These are phyloP conservation scores for Plantago rigida DNA, from an alignment of 305 asterid species.

Conservation along the genomic window DNA sequence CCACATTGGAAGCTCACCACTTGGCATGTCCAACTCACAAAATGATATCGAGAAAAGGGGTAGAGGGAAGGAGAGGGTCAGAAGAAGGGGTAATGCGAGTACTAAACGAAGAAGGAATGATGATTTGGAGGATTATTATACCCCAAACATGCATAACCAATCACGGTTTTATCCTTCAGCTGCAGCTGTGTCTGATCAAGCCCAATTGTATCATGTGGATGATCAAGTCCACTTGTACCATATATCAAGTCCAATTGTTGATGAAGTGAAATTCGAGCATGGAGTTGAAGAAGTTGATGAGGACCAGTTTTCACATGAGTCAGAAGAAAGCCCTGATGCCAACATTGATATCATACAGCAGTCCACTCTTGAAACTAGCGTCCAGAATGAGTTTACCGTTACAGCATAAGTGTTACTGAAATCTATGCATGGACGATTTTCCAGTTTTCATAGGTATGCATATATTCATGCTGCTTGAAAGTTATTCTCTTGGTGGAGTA, in stretches of 20 bases:
- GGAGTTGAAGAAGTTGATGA: conserved; percentile 42
- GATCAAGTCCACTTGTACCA: conserved; percentile 30
- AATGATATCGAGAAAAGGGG: conserved; percentile 43
- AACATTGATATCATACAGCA: conserved; percentile 38
- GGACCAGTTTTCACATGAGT: conserved; percentile 39
- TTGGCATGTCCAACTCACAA: conserved; percentile 35
- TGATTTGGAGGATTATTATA: conserved; percentile 44
- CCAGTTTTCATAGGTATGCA: no score
- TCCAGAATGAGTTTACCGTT: conserved; percentile 46
- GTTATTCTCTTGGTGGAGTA: no score
- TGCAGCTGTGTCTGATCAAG: conserved; percentile 28
- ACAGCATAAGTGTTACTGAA: conserved; percentile 30
- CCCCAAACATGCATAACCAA: conserved; percentile 26
- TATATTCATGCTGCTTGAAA: no score
- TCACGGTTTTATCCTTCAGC: conserved; percentile 34
- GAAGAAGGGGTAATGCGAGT: conserved; percentile 45
- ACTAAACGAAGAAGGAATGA: conserved; percentile 71
- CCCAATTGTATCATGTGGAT: conserved; percentile 34
- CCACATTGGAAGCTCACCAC: conserved; percentile 42
- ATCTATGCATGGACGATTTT: no score
- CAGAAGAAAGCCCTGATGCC: conserved; percentile 33
- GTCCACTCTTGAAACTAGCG: conserved; percentile 43
- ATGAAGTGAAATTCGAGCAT: conserved; percentile 26
- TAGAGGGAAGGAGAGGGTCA: conserved; percentile 74
- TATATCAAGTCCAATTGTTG: conserved; percentile 25